These are phyloP conservation scores for Solanum hybrid DNA, from an alignment of 305 asterid species.

Conservation along the genomic window DNA sequence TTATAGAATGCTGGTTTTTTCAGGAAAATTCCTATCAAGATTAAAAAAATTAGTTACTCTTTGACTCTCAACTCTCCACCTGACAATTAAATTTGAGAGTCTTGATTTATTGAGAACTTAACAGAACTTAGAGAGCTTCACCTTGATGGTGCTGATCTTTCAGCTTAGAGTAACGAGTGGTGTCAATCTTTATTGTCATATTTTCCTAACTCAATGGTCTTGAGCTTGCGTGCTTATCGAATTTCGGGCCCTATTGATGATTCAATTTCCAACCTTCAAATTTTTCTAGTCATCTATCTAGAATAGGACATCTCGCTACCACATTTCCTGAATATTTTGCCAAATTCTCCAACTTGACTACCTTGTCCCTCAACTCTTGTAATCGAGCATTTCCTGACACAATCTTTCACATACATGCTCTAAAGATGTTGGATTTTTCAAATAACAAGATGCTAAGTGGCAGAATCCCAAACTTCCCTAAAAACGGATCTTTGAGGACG, in stretches of 20 bases:
- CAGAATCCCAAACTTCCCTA: constrained; percentile 38
- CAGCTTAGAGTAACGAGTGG: constrained; percentile 34
- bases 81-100: constrained; percentile 31
- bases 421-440: constrained; percentile 32
- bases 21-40: constrained; percentile 38
- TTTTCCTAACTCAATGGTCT: constrained; percentile 23
- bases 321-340: constrained; percentile 27
- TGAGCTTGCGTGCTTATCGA: constrained; percentile 45
- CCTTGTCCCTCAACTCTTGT: constrained; percentile 21
- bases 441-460: constrained; percentile 38
- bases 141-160: constrained; percentile 39
- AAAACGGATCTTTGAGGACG: constrained; percentile 28
- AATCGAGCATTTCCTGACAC: constrained; percentile 22
- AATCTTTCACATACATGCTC: constrained; percentile 29
- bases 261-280: constrained; percentile 15
- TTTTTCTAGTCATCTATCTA: constrained; percentile 37
- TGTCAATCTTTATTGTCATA: constrained; percentile 35
- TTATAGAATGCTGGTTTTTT: constrained; percentile 42
- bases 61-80: constrained; percentile 35
- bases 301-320: constrained; percentile 30
- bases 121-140: neutral
- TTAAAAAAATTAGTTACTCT: constrained; percentile 35
- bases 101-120: constrained; percentile 44
- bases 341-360: constrained; percentile 28
- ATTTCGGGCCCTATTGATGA: constrained; percentile 32